Conservation (phyloP, 2,329 filamentous ascomycete genomes). For the Tolypocladium inflatum region DNA sequence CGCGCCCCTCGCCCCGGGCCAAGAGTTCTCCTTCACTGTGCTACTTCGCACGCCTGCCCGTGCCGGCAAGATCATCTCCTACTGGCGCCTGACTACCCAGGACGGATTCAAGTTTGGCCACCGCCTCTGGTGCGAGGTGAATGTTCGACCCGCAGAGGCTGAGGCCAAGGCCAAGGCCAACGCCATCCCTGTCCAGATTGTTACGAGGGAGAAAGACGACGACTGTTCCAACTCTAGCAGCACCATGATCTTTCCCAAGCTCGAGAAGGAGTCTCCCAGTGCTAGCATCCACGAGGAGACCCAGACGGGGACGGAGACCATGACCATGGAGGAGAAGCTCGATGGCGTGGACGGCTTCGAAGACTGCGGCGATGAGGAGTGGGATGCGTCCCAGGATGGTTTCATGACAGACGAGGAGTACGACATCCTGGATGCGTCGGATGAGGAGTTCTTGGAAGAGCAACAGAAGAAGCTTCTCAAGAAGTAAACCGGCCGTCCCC, state of each 20-base stretch:
- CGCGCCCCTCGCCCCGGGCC: conserved; percentile 58
- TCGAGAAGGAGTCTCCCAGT: conserved; percentile 86
- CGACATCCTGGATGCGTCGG: conserved; percentile 89
- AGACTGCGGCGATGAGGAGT: conserved; percentile 49
- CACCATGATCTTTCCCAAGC: conserved; percentile 92
- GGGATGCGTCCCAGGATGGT: conserved; percentile 56
- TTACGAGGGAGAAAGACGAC: conserved; percentile 16
- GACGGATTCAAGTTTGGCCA: conserved; percentile 81
- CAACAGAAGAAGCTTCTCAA: conserved; percentile 31
- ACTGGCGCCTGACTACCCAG: conserved; percentile 85
- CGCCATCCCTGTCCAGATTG: conserved; percentile 8
- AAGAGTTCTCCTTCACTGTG: conserved; percentile 74
- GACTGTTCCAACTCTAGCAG: conserved; percentile 31
- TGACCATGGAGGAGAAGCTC: conserved; percentile 43
- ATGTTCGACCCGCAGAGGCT: conserved; percentile 42
- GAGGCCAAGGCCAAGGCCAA: conserved; percentile 15
- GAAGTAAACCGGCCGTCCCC: conserved; percentile 20
- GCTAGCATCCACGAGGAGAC: conserved; percentile 63
- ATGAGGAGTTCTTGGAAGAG: conserved; percentile 67
- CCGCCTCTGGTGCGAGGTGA: conserved; percentile 89
- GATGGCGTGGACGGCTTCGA: conserved; percentile 31
- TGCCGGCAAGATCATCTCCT: conserved; percentile 76
- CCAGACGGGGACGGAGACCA: conserved; percentile 45
- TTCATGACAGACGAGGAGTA: conserved; percentile 98
- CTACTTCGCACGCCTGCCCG: conserved; percentile 71